Evolutionary conservation across 768 basidiomycete species (phyloP), one percentile per base, ranked within the genome.

Genomic region (Rhizopogon vulgaris): DNA sequence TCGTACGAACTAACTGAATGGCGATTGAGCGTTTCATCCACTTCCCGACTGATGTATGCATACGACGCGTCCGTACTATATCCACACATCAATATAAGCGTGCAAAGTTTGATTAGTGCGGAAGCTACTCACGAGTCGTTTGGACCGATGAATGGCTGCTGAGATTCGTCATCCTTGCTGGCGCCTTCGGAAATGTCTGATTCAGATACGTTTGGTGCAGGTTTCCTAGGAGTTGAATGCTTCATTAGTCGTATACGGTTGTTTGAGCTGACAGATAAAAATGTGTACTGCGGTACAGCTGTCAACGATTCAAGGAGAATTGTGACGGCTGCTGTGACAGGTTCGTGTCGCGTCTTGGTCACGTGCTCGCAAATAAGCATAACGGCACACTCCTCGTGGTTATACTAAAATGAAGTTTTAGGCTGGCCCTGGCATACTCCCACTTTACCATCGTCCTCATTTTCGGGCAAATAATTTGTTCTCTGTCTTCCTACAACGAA

Each of bases 151-250:
- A 25, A 24, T 22, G n/a, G 17, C 18, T 37, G 39, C 8, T 6
- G 46, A 28, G 10, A 27, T 12, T 47, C 53, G 1, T 18, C 32
- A 15, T 46, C 32, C 38, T 36, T 17, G 22, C 24, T 11, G 37
- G 11, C 18, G 2, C 51, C 60, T 53, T 53, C 41, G 49, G 43
- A 32, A 40, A 48, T 47, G 30, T 48, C 43, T 17, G 51, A 3
- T 6, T 56, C 40, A 18, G 27, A 30, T 4, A 53, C 52, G 12
- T 24, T 41, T 10, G 63, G 65, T 1, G 52, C 18, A 32, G 52
- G 63, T 41, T 67, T 69, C 58, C 65, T 52, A 43, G 58, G 14
- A 58, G 63, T 66, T n/a, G 30, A 28, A 25, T 27, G 15, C 17
- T 25, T 28, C 37, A 46, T 27, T 14, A 0, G 25, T 32, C 4